Evolutionary conservation across 2,329 filamentous ascomycete species (phyloP).

Genomic region (Xylaria sp.): DNA sequence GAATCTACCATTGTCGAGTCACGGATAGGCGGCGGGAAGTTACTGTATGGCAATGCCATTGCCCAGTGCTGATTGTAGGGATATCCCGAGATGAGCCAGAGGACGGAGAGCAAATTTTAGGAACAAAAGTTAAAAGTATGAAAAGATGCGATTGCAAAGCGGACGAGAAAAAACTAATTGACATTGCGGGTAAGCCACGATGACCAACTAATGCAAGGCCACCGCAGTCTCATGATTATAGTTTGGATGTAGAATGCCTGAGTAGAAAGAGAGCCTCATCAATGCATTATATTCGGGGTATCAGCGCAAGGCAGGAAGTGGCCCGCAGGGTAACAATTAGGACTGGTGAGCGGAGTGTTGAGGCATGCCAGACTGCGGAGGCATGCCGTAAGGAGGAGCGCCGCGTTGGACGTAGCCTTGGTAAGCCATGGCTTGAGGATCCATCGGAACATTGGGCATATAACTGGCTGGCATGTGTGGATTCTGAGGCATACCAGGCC

Average conservation of each 20-base stretch:
- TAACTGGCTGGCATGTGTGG: constrained; percentile 72
- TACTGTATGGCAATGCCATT: constrained; percentile 27
- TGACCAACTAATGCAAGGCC: constrained; percentile 58
- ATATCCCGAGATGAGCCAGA: constrained; percentile 17
- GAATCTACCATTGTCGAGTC: constrained; percentile 16
- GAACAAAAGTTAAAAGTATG: constrained; percentile 39
- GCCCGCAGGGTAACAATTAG: constrained; percentile 56
- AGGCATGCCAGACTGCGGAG: constrained; percentile 79
- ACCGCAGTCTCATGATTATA: constrained; percentile 57
- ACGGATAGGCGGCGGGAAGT: constrained; percentile 13
- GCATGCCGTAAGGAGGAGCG: constrained; percentile 81
- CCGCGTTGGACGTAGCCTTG: constrained; percentile 80
- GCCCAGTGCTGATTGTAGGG: constrained; percentile 11
- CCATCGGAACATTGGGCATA: constrained; percentile 73
- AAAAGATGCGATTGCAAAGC: constrained; percentile 45
- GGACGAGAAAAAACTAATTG: constrained; percentile 42
- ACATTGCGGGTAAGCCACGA: constrained; percentile 47
- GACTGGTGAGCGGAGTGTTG: constrained; percentile 85
- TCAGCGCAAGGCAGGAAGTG: constrained; percentile 55
- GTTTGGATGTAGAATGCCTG: constrained; percentile 50
- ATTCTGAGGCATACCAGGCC: constrained; percentile 74
- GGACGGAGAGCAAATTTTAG: constrained; percentile 33
- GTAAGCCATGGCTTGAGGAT: constrained; percentile 83
- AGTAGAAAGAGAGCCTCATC: constrained; percentile 54
- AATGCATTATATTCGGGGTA: constrained; percentile 70